Base-by-base conservation (phyloP, 2,329 filamentous ascomycete species). In the Lachnellula occidentalis region DNA sequence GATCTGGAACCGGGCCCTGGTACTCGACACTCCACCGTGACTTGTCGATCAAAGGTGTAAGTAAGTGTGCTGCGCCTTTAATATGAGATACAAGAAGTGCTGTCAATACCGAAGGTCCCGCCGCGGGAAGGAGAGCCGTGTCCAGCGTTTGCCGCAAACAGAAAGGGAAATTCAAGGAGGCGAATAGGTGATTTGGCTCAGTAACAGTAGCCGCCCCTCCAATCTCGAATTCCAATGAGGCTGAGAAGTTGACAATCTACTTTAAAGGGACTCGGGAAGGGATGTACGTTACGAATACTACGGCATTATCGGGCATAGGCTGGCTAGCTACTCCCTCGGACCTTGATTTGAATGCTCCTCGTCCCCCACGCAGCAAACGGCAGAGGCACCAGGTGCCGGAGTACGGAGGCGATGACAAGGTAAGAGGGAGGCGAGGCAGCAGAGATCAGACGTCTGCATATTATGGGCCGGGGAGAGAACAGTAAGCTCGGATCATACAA, bases 121-220 rank as follows among this genome's bases (percentile, higher is more conserved):
- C 57, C 39, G 47, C 58, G 56, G 57, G 46, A 61, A 34, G 57
- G 46, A 61, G 24, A 59, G 53, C 60, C 62, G 60, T 53, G 31
- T 34, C 49, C 54, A 51, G 46, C 50, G 54, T 64, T 64, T 61
- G 62, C 58, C 46, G 56, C 62, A 64, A 63, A 62, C 58, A 63
- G 59, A 59, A 46, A 46, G 53, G 55, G 58, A 56, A 63, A 59
- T 60, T 62, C 58, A 61, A 45, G 37, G 56, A 45, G 37, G 34
- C 49, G 36, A 50, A 51, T 57, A 47, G 48, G 45, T 39, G 24
- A 24, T 15, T 31, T 17, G 21, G 24, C n/a, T 19, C 41, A 43
- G 21, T 14, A 31, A 14, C 45, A 34, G 22, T 15, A 34, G 45
- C 19, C 22, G 15, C 45, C 9, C 14, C n/a, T 27, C 6, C 43